phyloP scores from a whole-genome alignment of 495 filamentous ascomycete species.

The Daldinia childiae region DNA sequence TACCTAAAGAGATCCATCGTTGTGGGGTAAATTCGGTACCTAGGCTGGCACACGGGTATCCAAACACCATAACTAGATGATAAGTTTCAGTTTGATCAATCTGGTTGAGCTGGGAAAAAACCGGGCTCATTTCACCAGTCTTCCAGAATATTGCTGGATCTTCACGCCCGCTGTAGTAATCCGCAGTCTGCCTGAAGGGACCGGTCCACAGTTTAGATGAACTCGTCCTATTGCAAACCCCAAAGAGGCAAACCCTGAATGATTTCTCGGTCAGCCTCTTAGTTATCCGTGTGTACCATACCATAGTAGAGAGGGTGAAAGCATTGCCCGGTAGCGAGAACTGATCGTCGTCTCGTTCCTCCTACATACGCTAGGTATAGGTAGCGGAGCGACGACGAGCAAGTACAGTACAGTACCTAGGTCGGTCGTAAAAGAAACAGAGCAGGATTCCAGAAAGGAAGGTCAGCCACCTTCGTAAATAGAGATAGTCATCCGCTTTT shows the following conservation, averaged over 20 bases:
- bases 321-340: constrained; percentile 37
- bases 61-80: constrained; percentile 4
- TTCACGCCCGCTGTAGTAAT: constrained; percentile 37
- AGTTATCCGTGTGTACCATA: constrained; percentile 7
- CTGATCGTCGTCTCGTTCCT: constrained; percentile 38
- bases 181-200: constrained; percentile 38
- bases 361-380: too few species aligned
- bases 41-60: background rate
- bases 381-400: constrained; percentile 32
- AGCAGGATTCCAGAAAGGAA: constrained; percentile 49
- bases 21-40: background rate
- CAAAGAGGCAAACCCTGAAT: constrained; percentile 38
- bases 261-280: constrained; percentile 36
- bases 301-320: constrained; percentile 10
- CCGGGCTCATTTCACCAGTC: constrained; percentile 30
- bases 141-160: constrained; percentile 42
- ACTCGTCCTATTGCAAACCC: constrained; percentile 25
- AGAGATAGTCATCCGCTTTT: constrained; percentile 40
- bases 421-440: constrained; percentile 45
- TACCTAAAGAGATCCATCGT: too few species aligned
- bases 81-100: constrained; percentile 37
- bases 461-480: constrained; percentile 44
- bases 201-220: constrained; percentile 42
- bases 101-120: constrained; percentile 20
- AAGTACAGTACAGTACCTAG: constrained; percentile 42